These are phyloP conservation scores for Cyberlindnera mycetangii DNA, from an alignment of 805 yeast species.

Conservation along the genomic window DNA sequence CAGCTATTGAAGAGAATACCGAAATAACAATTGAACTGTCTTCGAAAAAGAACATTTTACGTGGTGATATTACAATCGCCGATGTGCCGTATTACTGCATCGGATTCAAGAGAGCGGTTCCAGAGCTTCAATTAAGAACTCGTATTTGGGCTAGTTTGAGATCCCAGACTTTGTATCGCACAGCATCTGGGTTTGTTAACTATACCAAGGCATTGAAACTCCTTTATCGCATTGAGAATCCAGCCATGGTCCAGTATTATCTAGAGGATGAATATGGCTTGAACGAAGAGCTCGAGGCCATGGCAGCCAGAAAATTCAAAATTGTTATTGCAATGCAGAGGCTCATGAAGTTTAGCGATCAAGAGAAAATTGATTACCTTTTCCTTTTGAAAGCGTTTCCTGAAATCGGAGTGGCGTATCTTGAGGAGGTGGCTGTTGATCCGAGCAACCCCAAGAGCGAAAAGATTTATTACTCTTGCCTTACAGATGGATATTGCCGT, in stretches of 20 bases:
- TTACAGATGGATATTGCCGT: conserved; percentile 59
- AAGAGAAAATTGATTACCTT: conserved; percentile 67
- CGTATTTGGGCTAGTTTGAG: conserved; percentile 86
- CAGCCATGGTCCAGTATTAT: conserved; percentile 45
- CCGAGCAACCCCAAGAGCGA: conserved; percentile 28
- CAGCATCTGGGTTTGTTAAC: conserved; percentile 81
- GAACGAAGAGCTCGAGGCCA: conserved; percentile 61
- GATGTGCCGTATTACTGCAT: conserved; percentile 70
- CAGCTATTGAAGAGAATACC: conserved; percentile 12
- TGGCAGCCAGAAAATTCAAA: conserved; percentile 78
- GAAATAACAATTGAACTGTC: conserved; percentile 5
- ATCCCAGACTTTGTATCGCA: conserved; percentile 79
- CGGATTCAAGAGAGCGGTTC: conserved; percentile 67
- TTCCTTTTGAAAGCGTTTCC: conserved; percentile 73
- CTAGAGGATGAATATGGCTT: conserved; percentile 50
- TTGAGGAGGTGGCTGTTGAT: conserved; percentile 42
- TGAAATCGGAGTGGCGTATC: conserved; percentile 51
- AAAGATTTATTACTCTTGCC: conserved; percentile 54
- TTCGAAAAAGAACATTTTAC: neutral
- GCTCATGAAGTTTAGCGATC: conserved; percentile 56
- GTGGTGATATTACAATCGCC: conserved; percentile 23
- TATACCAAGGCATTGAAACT: conserved; percentile 71
- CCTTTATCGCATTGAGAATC: conserved; percentile 64
- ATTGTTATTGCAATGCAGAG: conserved; percentile 89
- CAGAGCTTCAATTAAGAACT: conserved; percentile 64